Base-by-base conservation (phyloP, 495 filamentous ascomycete species). In the Annulohypoxylon stygium region DNA sequence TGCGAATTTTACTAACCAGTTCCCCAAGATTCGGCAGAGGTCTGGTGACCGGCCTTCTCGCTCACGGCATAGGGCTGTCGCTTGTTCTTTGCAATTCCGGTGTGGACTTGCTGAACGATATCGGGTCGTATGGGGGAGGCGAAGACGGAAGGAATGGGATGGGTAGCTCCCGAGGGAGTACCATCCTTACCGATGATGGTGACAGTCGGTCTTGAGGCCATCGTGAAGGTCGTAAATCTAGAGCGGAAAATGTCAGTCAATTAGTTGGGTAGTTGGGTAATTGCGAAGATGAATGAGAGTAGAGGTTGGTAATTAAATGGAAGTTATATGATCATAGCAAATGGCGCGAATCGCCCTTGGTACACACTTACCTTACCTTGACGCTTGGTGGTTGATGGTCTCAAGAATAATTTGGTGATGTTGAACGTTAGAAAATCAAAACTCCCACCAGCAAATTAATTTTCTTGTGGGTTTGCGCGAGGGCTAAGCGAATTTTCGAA, bases 21-120 rank as follows among this genome's bases (percentile, higher is more conserved):
- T 90, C 96, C 96, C 96, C 96, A 99, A 74, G 97, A 98, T 89
- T 98, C 97, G 83, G 96, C 96, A 81, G 94, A 97, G 78, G 96
- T 99, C 86, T 99, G 96, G 86, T 99, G 97, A 86, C 96, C 96
- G 82, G 96, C 96, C 91, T 99, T 99, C 92, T 97, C 95, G 91
- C 93, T 97, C 89, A 99, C 96, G 79, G 96, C 91, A 86, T 99
- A 99, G 68, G 96, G 95, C 89, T 99, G 96, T 83, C 96, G 91
- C 91, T 97, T 97, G 90, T 99, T 99, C 92, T 98, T 99, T 81
- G 95, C 95, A 91, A 99, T 97, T 80, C 97, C 97, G 79, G 93
- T 95, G 89, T 99, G 96, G 79, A 98, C 96, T 82, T 92, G 92
- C 90, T 98, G 96, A 78, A 99, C 97, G 81, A 99, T 97, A 86